These are phyloP conservation scores for Escovopsis sp. DNA, from an alignment of 2,329 filamentous ascomycete species.

Conservation along the genomic window DNA sequence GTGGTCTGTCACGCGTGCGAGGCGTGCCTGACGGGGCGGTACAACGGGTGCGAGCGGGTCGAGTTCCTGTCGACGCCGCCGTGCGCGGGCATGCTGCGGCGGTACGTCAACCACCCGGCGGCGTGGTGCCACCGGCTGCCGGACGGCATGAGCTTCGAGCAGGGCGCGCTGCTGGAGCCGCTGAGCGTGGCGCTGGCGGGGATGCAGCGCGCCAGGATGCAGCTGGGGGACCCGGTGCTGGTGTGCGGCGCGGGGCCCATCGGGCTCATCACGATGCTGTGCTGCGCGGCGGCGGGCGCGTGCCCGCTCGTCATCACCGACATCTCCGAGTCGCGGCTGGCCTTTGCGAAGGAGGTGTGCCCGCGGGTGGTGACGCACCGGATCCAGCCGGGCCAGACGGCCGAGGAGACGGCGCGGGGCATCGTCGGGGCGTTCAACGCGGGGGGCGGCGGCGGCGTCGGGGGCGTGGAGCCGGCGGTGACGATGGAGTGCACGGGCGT, in stretches of 20 bases:
- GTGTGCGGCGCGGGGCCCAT: conserved; percentile 92
- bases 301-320: conserved; percentile 89
- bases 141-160: conserved; percentile 68
- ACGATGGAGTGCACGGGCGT: conserved; percentile 91
- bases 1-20: conserved; percentile 85
- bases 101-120: conserved; percentile 91
- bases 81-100: conserved; percentile 68
- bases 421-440: conserved; percentile 42
- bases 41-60: conserved; percentile 85
- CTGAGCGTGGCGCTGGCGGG: conserved; percentile 79
- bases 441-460: conserved; percentile 14
- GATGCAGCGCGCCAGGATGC: conserved; percentile 67
- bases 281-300: conserved; percentile 72
- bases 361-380: conserved; percentile 70
- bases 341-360: conserved; percentile 72
- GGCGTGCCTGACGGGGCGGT: conserved; percentile 79
- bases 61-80: conserved; percentile 84
- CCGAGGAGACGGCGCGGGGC: conserved; percentile 60
- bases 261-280: conserved; percentile 76
- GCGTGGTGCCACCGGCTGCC: conserved; percentile 95
- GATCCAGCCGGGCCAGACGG: conserved; percentile 43
- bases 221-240: conserved; percentile 73
- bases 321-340: conserved; percentile 72
- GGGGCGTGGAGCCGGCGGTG: conserved; percentile 65
- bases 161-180: conserved; percentile 82